Evolutionary conservation across 2,329 filamentous ascomycete genomes (phyloP), one percentile per base, ranked within the genome.

Genomic region (Chaetomiaceae sp.): DNA sequence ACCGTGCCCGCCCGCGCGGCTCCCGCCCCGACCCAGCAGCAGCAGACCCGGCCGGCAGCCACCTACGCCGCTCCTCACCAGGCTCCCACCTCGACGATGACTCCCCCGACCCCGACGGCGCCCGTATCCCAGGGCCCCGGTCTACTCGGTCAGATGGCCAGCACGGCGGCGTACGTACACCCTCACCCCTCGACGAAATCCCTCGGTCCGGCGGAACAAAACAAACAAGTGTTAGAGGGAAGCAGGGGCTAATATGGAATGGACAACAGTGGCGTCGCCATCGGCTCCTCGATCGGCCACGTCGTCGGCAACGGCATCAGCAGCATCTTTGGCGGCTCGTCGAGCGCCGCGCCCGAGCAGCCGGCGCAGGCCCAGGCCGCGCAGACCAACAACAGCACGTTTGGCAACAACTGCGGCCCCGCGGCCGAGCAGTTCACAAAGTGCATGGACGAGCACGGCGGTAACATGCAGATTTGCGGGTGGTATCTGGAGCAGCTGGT

Each of bases 401-500:
- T 74, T 67, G 71, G 73, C 68, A 79, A 74, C 72, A 88, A 87
- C 71, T 99, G 94, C 76, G 83, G 84, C 60, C 82, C 79, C 51
- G 90, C 94, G 64, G 84, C 91, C 51, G 83, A 85, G 73, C 83
- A 82, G 74, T 97, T 99, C 80, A 91, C 90, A 66, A 87, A 86
- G 77, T 99, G 94, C 81, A 87, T 99, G 86, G 91, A 97, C 72
- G 89, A 97, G 68, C 88, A 99, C 73, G 78, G 84, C 69, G 94
- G 94, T 64, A 91, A 94, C 75, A 84, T 99, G 87, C 86, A 87
- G 69, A 95, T 96, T 69, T 99, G 94, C 77, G 88, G 88, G 63
- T 99, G 92, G 91, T 99, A 99, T 73, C 77, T 99, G 65, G 94
- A 99, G 72, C 92, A 99, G 82, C 80, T 99, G 73, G 67, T 68